Evolutionary conservation across 176 grass and related monocot species (phyloP).

Genomic region (Carex cristatella): DNA sequence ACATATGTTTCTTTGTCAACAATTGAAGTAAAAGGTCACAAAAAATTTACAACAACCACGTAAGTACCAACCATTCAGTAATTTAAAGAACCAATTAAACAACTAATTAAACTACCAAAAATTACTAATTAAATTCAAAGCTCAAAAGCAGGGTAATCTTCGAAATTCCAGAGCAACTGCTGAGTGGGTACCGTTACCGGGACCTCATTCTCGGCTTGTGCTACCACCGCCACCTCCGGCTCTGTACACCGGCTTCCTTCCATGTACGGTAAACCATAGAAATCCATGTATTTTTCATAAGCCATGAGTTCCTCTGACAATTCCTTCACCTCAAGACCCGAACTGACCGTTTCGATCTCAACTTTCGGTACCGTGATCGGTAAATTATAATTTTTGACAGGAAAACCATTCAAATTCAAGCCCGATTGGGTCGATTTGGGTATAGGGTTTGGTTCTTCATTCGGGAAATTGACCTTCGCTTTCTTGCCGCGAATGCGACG

Average conservation of each 20-base stretch:
- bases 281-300: constrained; percentile 86
- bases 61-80: neutral
- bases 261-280: constrained; percentile 85
- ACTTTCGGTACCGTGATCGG: constrained; percentile 23
- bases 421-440: neutral
- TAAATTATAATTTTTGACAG: neutral
- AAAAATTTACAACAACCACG: neutral
- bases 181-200: neutral
- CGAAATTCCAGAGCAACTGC: constrained; percentile 56
- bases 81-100: too few relatives aligned
- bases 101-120: neutral
- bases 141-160: constrained; percentile 29
- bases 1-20: neutral
- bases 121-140: constrained; percentile 16
- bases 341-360: neutral
- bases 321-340: constrained; percentile 41
- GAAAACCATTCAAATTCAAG: neutral
- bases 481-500: constrained; percentile 81
- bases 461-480: constrained; percentile 96
- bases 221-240: neutral
- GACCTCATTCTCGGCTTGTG: neutral
- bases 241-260: constrained; percentile 32
- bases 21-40: neutral
- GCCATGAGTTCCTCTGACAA: constrained; percentile 77
- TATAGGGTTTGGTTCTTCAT: constrained; percentile 16